A percentile compares a stretch with the other conserved stretches of the same genome.
Evolutionary conservation across 805 yeast genomes (phyloP).

Genomic region (Ascoidea rubescens): DNA sequence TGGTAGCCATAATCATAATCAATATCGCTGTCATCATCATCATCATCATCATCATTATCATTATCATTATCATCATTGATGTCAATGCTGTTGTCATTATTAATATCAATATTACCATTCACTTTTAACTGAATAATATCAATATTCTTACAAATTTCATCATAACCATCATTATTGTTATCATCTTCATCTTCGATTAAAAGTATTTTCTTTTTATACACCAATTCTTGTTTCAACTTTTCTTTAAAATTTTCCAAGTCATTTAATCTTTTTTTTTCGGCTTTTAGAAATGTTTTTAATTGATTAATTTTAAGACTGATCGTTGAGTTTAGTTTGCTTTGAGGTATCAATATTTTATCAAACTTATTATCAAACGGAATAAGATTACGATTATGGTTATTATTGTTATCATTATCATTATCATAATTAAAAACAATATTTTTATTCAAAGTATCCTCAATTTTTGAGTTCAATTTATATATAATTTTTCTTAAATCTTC

Average conservation of each 20-base stretch:
- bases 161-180: neutral
- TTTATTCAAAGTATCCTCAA: neutral
- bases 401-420: neutral
- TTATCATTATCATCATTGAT: conserved; percentile 3
- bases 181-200: neutral
- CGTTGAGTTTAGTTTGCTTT: neutral
- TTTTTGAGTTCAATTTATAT: conserved; percentile 1
- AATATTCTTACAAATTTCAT: neutral
- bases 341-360: neutral
- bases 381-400: neutral
- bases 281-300: neutral
- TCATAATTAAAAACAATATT: neutral
- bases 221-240: neutral
- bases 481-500: conserved; percentile 15
- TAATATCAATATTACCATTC: neutral
- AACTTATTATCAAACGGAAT: neutral
- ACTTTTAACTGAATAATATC: neutral
- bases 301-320: too few relatives aligned
- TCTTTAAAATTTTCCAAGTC: neutral
- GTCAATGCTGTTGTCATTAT: neutral
- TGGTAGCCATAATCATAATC: too few relatives aligned
- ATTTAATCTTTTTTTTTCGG: neutral
- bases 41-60: neutral
- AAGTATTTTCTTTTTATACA: neutral
- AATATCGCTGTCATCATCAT: neutral